These are phyloP conservation scores for Paxillus ammoniavirescens DNA, from an alignment of 768 basidiomycete genomes.

Conservation along the genomic window DNA sequence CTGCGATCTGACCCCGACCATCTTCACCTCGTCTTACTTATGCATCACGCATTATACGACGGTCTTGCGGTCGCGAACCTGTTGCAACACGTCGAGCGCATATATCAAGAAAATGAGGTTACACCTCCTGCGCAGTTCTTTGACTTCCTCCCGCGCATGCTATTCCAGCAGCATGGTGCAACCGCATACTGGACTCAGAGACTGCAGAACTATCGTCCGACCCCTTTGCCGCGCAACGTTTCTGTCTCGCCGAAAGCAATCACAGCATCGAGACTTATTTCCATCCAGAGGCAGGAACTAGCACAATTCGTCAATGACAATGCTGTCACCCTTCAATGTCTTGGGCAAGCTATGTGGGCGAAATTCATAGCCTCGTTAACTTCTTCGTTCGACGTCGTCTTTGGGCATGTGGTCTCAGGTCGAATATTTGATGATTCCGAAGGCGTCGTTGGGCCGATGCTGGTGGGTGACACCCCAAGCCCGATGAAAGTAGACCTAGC, in stretches of 20 bases:
- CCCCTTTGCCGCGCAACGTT: constrained; percentile 14
- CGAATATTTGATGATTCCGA: constrained; percentile 40
- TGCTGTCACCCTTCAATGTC: constrained; percentile 37
- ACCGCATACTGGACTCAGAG: constrained; percentile 37
- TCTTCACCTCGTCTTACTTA: constrained; percentile 34
- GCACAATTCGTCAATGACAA: constrained; percentile 15
- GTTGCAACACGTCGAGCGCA: constrained; percentile 28
- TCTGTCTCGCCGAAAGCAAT: constrained; percentile 11
- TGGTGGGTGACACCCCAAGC: constrained; percentile 32
- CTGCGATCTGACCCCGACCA: constrained; percentile 4
- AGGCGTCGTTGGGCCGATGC: constrained; percentile 44
- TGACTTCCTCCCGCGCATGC: constrained; percentile 36
- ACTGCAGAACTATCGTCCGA: constrained; percentile 24
- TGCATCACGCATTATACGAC: constrained; percentile 51
- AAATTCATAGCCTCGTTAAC: constrained; percentile 24
- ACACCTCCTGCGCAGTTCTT: constrained; percentile 32
- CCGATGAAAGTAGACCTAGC: neutral
- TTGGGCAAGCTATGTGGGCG: constrained; percentile 32
- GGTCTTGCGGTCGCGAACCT: constrained; percentile 41
- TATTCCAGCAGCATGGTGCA: constrained; percentile 37
- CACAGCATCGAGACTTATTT: constrained; percentile 11
- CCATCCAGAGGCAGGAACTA: constrained; percentile 8
- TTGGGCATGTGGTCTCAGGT: constrained; percentile 48
- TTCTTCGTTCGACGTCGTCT: constrained; percentile 37
- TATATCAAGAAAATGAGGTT: constrained; percentile 27